Evolutionary conservation across 495 filamentous ascomycete genomes (phyloP).

Genomic region (Clohesyomyces aquaticus): DNA sequence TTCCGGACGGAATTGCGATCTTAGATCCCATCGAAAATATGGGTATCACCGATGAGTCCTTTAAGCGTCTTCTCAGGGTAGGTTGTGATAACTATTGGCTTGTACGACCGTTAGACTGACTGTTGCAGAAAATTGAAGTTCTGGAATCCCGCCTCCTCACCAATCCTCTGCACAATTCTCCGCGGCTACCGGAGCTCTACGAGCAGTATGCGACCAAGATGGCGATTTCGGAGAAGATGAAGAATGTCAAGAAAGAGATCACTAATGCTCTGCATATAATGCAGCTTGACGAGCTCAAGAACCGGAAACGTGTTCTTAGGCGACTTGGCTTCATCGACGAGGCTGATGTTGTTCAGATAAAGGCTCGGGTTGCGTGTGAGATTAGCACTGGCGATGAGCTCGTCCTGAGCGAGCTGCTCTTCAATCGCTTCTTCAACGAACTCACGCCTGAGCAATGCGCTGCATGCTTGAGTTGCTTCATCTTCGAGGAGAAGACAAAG

Average conservation of each 20-base stretch:
- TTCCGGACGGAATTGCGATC: constrained; percentile 88
- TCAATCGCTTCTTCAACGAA: constrained; percentile 98
- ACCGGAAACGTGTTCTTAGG: constrained; percentile 91
- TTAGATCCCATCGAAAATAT: constrained; percentile 95
- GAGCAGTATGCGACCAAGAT: constrained; percentile 82
- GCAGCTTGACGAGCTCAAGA: constrained; percentile 94
- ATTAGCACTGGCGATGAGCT: constrained; percentile 93
- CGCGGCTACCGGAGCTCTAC: constrained; percentile 78
- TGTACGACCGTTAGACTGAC: constrained; percentile 8
- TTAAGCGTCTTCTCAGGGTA: constrained; percentile 86
- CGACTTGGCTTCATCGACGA: constrained; percentile 97
- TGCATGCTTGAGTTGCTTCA: constrained; percentile 84
- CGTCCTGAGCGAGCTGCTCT: constrained; percentile 87
- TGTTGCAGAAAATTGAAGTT: constrained; percentile 85
- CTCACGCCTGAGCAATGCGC: constrained; percentile 84
- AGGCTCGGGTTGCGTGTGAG: constrained; percentile 95
- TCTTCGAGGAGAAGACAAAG: constrained; percentile 92
- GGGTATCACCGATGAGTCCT: constrained; percentile 85
- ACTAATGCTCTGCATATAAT: constrained; percentile 78
- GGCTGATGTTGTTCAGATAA: constrained; percentile 88
- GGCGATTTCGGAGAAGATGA: constrained; percentile 74
- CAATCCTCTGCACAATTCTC: constrained; percentile 88
- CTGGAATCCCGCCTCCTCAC: constrained; percentile 87
- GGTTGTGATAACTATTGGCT: constrained; percentile 31
- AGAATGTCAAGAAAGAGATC: constrained; percentile 83